phyloP scores from a whole-genome alignment of 306 rosid genomes.

The Vachellia pachyceras region DNA sequence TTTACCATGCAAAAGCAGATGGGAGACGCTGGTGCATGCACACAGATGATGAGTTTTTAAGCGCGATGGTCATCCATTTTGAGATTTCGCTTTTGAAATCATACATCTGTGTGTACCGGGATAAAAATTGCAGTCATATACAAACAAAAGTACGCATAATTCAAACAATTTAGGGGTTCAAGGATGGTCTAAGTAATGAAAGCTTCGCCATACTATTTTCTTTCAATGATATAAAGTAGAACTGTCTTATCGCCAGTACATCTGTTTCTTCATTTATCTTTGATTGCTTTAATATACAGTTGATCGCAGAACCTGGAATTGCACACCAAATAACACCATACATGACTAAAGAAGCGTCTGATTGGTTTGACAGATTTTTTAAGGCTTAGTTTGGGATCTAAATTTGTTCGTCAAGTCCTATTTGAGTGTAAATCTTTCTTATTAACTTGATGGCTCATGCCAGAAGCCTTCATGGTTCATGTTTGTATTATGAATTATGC shows the following conservation, averaged over 20 bases:
- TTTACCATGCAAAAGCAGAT: slow-evolving; percentile 2
- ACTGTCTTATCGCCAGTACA: not conserved
- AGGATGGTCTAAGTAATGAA: not conserved
- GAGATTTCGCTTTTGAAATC: too few species aligned
- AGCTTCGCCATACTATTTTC: not conserved
- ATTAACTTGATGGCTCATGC: slow-evolving; percentile 2
- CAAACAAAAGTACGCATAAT: not conserved
- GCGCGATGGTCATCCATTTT: not conserved
- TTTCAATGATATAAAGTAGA: not conserved
- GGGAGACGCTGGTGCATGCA: not conserved
- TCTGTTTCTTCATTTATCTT: not conserved
- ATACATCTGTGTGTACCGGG: not conserved
- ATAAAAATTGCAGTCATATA: not conserved
- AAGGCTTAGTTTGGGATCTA: slow-evolving; percentile 35
- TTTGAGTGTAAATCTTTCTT: not conserved
- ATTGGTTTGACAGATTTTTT: slow-evolving; percentile 79
- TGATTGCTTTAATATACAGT: slow-evolving; percentile 50
- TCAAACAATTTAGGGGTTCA: not conserved
- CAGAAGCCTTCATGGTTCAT: not conserved
- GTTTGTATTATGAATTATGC: slow-evolving; percentile 7
- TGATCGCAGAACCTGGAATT: slow-evolving; percentile 60
- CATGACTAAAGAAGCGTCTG: slow-evolving; percentile 69
- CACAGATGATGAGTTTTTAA: slow-evolving; percentile 2
- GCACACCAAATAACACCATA: slow-evolving; percentile 58
- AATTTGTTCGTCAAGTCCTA: not conserved